These are phyloP conservation scores for Coniferiporia sulphurascens DNA, from an alignment of 1,284 basidiomycete species.

Conservation along the genomic window DNA sequence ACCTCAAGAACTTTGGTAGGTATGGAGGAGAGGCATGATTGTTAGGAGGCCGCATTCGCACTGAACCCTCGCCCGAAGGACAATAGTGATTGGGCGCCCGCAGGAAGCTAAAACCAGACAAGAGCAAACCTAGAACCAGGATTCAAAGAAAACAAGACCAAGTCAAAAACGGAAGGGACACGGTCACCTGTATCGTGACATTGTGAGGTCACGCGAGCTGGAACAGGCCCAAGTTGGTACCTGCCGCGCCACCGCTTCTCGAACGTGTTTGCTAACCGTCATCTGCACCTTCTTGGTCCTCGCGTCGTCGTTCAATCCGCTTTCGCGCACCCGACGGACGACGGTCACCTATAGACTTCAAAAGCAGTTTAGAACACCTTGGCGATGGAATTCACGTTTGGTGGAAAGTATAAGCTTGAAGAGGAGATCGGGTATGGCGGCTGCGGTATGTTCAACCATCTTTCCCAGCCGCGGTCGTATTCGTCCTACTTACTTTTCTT, in stretches of 20 bases:
- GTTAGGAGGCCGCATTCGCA: no score
- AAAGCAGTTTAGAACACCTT: not conserved
- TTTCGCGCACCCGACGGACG: not conserved
- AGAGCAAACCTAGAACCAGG: not conserved
- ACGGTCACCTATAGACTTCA: not conserved
- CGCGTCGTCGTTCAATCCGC: not conserved
- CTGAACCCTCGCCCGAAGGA: no score
- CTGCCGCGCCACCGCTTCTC: not conserved
- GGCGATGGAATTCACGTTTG: slow-evolving; percentile 70
- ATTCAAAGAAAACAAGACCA: not conserved
- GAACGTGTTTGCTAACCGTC: not conserved
- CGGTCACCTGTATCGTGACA: not conserved
- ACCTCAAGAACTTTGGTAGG: no score
- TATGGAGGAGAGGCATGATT: no score
- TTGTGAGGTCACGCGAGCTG: not conserved
- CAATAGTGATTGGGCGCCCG: no score
- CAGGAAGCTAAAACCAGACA: no score
- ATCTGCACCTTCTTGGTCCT: not conserved
- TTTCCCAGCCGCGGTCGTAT: slow-evolving; percentile 6
- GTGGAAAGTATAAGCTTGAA: slow-evolving; percentile 89
- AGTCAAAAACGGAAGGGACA: not conserved
- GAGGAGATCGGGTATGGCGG: slow-evolving; percentile 95
- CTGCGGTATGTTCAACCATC: slow-evolving; percentile 59
- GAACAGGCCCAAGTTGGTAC: not conserved
- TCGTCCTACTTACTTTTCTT: slow-evolving; percentile 2